Evolutionary conservation across 768 basidiomycete species (phyloP).

Genomic region (Leucocoprinus leucothites): DNA sequence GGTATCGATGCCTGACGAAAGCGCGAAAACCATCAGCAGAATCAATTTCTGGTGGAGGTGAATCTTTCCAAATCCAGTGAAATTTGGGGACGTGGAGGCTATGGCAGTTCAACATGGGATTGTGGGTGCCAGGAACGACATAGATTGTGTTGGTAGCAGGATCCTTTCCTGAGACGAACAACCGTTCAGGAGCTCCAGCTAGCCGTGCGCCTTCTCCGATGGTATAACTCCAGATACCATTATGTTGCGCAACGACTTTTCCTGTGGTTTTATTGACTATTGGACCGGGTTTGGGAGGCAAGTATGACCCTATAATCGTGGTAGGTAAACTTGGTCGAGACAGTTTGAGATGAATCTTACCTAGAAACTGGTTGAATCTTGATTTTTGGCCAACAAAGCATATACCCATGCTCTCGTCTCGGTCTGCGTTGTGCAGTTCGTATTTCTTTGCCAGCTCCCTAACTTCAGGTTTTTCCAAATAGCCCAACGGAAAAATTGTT

Average conservation of each 20-base stretch:
- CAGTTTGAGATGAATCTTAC: slow-evolving; percentile 33
- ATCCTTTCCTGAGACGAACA: slow-evolving; percentile 79
- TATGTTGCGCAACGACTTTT: slow-evolving; percentile 53
- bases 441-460: slow-evolving; percentile 64
- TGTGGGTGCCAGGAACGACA: slow-evolving; percentile 69
- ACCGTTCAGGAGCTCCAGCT: slow-evolving; percentile 51
- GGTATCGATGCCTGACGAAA: slow-evolving; percentile 65
- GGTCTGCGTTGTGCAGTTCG: slow-evolving; percentile 65
- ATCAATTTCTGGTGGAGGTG: slow-evolving; percentile 45
- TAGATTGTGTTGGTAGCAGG: slow-evolving; percentile 58
- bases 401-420: slow-evolving; percentile 89
- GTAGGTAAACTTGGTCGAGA: not conserved
- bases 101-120: slow-evolving; percentile 4
- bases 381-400: slow-evolving; percentile 89
- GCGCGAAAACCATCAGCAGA: slow-evolving; percentile 42
- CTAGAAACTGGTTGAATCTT: slow-evolving; percentile 69
- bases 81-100: slow-evolving; percentile 47
- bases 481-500: slow-evolving; percentile 79
- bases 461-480: slow-evolving; percentile 66
- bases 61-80: slow-evolving; percentile 74
- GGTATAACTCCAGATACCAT: slow-evolving; percentile 82
- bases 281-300: slow-evolving; percentile 63
- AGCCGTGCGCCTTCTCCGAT: slow-evolving; percentile 79
- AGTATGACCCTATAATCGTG: slow-evolving; percentile 66
- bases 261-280: slow-evolving; percentile 61